Evolutionary conservation across 129 eudicot species (phyloP).

Genomic region (Cynara cardunculus): DNA sequence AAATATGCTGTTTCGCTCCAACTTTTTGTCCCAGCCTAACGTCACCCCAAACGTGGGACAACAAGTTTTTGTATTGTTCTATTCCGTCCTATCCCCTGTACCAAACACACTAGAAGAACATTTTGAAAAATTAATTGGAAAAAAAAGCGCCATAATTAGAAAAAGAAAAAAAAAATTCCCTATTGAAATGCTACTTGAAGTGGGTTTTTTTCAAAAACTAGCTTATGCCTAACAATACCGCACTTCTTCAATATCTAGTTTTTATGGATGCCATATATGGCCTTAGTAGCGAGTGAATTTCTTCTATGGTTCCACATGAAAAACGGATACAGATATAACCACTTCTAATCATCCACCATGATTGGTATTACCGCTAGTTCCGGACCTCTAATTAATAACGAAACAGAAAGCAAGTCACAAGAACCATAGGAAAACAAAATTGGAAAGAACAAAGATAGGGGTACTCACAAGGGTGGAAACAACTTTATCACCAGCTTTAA

Average conservation of each 20-base stretch:
- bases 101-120: too few relatives aligned
- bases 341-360: not conserved
- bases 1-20: too few relatives aligned
- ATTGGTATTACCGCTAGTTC: not conserved
- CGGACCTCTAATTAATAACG: not conserved
- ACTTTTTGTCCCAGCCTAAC: too few relatives aligned
- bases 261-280: too few relatives aligned
- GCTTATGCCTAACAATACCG: not conserved
- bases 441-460: not conserved
- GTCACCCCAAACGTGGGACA: too few relatives aligned
- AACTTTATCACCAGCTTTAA: slow-evolving; percentile 48
- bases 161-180: too few relatives aligned
- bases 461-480: slow-evolving; percentile 26
- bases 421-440: not conserved
- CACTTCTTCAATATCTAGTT: not conserved
- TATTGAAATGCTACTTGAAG: too few relatives aligned
- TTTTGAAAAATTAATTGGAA: too few relatives aligned
- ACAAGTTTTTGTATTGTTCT: too few relatives aligned
- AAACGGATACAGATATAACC: not conserved
- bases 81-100: too few relatives aligned
- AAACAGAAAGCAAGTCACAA: not conserved
- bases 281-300: not conserved
- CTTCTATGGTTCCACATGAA: not conserved
- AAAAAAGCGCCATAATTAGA: too few relatives aligned
- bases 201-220: too few relatives aligned